phyloP scores from a whole-genome alignment of 106 monocot species.

The Chionographis japonica region DNA sequence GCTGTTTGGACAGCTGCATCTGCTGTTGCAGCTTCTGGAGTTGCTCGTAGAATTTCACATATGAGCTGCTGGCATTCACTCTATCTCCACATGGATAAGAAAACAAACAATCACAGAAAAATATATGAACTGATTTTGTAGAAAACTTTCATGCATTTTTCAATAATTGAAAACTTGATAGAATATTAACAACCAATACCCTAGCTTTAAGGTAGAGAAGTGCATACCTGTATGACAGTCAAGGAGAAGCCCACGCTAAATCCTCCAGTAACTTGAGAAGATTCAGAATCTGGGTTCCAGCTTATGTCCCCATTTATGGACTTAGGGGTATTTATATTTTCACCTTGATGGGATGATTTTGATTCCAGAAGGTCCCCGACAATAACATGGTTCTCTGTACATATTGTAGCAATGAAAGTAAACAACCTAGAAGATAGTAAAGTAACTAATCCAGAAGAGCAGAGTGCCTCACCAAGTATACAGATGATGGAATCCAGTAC shows the following conservation, averaged over 20 bases:
- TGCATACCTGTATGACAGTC: slow-evolving; percentile 84
- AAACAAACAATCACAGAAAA: slow-evolving; percentile 4
- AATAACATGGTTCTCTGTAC: slow-evolving; percentile 81
- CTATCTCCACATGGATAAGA: slow-evolving; percentile 39
- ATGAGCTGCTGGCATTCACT: slow-evolving; percentile 99
- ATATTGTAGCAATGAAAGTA: slow-evolving; percentile 14
- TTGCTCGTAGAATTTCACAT: slow-evolving; percentile 96
- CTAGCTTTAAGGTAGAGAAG: not conserved
- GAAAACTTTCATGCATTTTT: not conserved
- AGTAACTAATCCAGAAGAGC: slow-evolving; percentile 4
- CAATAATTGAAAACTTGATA: not conserved
- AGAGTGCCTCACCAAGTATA: slow-evolving; percentile 65
- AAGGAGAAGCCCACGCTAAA: slow-evolving; percentile 89
- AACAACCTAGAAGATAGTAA: slow-evolving; percentile 10
- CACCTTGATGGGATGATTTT: slow-evolving; percentile 69
- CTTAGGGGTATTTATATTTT: slow-evolving; percentile 52
- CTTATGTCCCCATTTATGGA: slow-evolving; percentile 48
- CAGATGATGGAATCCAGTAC: slow-evolving; percentile 59
- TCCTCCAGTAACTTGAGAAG: slow-evolving; percentile 83
- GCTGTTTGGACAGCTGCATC: slow-evolving; percentile 99
- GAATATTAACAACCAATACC: not conserved
- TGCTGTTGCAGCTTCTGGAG: slow-evolving; percentile 98
- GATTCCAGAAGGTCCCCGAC: slow-evolving; percentile 93
- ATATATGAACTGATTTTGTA: not conserved
- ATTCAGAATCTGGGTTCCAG: slow-evolving; percentile 79